phyloP scores from a whole-genome alignment of 306 rosid genomes.

The Cercis canadensis region DNA sequence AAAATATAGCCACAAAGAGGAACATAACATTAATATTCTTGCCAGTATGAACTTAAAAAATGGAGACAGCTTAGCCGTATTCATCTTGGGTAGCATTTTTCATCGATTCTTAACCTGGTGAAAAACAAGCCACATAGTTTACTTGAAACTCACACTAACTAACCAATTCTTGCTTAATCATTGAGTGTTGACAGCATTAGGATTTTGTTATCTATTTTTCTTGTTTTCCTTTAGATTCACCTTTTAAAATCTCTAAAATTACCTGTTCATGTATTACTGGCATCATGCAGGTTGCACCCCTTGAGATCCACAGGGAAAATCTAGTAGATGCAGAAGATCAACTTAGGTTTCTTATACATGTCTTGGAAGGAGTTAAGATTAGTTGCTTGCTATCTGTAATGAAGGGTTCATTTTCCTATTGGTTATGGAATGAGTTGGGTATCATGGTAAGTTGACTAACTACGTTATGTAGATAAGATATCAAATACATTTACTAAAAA shows the following conservation, averaged over 20 bases:
- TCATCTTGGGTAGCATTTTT: neutral
- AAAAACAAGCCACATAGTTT: neutral
- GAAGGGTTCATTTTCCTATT: slow-evolving; percentile 80
- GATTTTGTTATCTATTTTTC: slow-evolving; percentile 1
- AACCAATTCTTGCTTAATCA: neutral
- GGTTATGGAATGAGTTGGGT: slow-evolving; percentile 88
- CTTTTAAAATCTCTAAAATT: slow-evolving; percentile 16
- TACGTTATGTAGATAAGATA: slow-evolving; percentile 11
- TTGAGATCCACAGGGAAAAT: slow-evolving; percentile 67
- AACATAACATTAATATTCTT: slow-evolving; percentile 18
- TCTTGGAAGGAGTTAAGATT: slow-evolving; percentile 57
- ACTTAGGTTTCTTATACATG: slow-evolving; percentile 77
- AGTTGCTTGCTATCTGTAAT: slow-evolving; percentile 70
- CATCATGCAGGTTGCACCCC: slow-evolving; percentile 86
- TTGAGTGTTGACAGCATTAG: neutral
- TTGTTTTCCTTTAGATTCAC: slow-evolving; percentile 8
- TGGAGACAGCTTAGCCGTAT: slow-evolving; percentile 2
- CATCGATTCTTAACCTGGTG: slow-evolving; percentile 24
- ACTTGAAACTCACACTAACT: slow-evolving; percentile 5
- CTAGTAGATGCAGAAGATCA: slow-evolving; percentile 85
- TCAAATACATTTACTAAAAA: too few species aligned
- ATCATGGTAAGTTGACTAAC: slow-evolving; percentile 62
- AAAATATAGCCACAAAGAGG: slow-evolving; percentile 8
- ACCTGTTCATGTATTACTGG: slow-evolving; percentile 12
- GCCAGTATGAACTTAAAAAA: neutral